Conservation (phyloP, 805 yeast genomes). For the Saccharomyces eubayanus region DNA sequence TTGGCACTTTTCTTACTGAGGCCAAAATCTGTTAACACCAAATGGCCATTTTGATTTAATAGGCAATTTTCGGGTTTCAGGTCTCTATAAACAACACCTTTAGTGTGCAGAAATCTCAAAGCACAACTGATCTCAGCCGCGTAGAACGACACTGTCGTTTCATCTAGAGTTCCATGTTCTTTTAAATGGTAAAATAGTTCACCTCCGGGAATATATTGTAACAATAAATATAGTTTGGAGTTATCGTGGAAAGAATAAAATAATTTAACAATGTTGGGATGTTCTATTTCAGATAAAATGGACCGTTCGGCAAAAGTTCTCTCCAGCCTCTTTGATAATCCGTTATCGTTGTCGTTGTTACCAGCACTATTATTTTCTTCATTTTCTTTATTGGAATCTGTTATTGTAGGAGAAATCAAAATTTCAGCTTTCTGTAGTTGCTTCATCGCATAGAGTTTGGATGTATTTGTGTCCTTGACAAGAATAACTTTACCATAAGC, state of each 20-base stretch:
- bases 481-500: slow-evolving; percentile 82
- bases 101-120: slow-evolving; percentile 60
- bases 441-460: slow-evolving; percentile 73
- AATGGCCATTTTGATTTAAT: slow-evolving; percentile 61
- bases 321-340: slow-evolving; percentile 45
- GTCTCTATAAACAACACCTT: slow-evolving; percentile 82
- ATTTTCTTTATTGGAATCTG: slow-evolving; percentile 14
- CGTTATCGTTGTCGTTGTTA: slow-evolving; percentile 3
- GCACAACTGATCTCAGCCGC: slow-evolving; percentile 78
- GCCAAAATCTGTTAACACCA: slow-evolving; percentile 81
- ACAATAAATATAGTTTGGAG: slow-evolving; percentile 60
- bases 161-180: slow-evolving; percentile 40
- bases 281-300: slow-evolving; percentile 60
- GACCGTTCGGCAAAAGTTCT: slow-evolving; percentile 75
- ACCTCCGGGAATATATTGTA: slow-evolving; percentile 86
- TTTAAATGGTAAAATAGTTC: slow-evolving; percentile 50
- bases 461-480: slow-evolving; percentile 57
- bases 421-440: slow-evolving; percentile 77
- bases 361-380: slow-evolving; percentile 16
- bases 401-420: slow-evolving; percentile 35
- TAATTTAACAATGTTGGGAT: slow-evolving; percentile 73
- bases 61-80: slow-evolving; percentile 84
- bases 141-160: slow-evolving; percentile 65
- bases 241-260: slow-evolving; percentile 79
- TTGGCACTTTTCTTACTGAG: slow-evolving; percentile 40